Percentiles rank a stretch among this genome's conserved stretches.
Conservation (phyloP, 768 basidiomycete genomes). For the Roridomyces roridus region DNA sequence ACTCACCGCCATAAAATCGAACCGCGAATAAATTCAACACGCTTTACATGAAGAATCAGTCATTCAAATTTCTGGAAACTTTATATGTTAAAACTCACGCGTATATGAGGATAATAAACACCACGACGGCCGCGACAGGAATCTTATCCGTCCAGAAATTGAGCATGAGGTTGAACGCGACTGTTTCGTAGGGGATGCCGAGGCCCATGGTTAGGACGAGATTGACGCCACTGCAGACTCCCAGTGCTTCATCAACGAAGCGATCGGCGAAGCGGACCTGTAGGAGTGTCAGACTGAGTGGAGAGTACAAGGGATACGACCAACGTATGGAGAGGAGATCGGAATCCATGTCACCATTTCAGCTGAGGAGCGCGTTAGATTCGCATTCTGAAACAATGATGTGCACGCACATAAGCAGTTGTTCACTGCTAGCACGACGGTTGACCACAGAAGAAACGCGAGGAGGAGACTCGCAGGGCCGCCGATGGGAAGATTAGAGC, state of each 20-base stretch:
- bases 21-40: conserved; percentile 55
- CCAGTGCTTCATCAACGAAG: conserved; percentile 63
- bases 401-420: conserved; percentile 52
- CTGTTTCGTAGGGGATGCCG: conserved; percentile 55
- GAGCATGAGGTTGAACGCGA: conserved; percentile 58
- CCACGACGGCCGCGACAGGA: conserved; percentile 49
- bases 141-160: conserved; percentile 61
- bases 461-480: conserved; percentile 57
- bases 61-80: no score
- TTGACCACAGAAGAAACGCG: conserved; percentile 53
- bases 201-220: conserved; percentile 57
- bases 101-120: conserved; percentile 47
- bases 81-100: conserved; percentile 15
- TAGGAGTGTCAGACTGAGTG: neutral
- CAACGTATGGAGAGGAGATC: conserved; percentile 67
- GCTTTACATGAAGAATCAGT: no score
- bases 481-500: conserved; percentile 58
- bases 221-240: conserved; percentile 60
- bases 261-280: conserved; percentile 66
- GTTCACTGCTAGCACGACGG: conserved; percentile 54
- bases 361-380: no score
- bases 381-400: no score
- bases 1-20: conserved; percentile 52
- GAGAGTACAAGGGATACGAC: neutral
- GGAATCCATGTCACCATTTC: conserved; percentile 86